Evolutionary conservation across 306 rosid species (phyloP).

Genomic region (Malus sylvestris): DNA sequence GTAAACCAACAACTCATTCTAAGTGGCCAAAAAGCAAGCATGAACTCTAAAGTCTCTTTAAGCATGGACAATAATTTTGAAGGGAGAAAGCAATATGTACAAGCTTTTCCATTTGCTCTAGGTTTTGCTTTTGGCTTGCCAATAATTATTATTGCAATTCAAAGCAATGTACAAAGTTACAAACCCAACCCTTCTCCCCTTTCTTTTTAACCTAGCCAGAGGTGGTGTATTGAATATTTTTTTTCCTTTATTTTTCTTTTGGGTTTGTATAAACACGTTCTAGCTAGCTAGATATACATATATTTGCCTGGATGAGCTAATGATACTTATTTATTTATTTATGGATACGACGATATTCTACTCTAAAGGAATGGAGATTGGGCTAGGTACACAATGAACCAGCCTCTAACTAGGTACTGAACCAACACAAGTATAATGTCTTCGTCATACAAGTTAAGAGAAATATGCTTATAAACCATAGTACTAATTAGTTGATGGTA

Average conservation of each 20-base stretch:
- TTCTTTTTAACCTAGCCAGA: not conserved
- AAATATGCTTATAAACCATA: too few relatives aligned
- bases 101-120: constrained; percentile 1
- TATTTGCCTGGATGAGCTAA: too few relatives aligned
- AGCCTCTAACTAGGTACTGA: not conserved
- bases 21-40: not conserved
- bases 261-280: not conserved
- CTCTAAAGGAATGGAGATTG: not conserved
- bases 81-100: not conserved
- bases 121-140: not conserved
- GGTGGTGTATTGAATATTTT: not conserved
- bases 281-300: not conserved
- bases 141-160: not conserved
- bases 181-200: not conserved
- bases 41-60: constrained; percentile 2
- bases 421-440: not conserved
- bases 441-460: too few relatives aligned
- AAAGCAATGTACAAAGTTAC: not conserved
- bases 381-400: not conserved
- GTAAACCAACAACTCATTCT: not conserved
- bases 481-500: not conserved
- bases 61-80: not conserved
- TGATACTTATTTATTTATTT: too few relatives aligned
- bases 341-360: not conserved
- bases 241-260: not conserved